Percentiles rank a stretch among this genome's conserved stretches.
Evolutionary conservation across 768 basidiomycete species (phyloP).

Genomic region (Hemileccinum impolitum): DNA sequence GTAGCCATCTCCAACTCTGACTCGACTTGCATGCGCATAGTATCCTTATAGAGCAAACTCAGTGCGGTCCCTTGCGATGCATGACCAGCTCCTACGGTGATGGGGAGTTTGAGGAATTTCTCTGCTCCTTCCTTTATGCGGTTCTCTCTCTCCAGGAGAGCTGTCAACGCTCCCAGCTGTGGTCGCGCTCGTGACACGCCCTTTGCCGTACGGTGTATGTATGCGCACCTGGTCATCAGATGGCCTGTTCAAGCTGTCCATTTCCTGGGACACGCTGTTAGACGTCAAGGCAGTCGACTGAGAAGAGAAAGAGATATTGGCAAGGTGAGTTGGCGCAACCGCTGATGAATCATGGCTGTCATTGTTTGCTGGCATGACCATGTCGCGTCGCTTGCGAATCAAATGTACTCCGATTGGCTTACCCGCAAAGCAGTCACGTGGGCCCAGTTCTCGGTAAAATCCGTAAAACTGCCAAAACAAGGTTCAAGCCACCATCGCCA

Average conservation of each 20-base stretch:
- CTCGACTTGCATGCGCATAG: slow-evolving; percentile 69
- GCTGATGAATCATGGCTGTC: slow-evolving; percentile 26
- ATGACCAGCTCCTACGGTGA: slow-evolving; percentile 38
- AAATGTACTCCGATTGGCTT: neutral
- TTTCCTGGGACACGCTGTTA: slow-evolving; percentile 22
- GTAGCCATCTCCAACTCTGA: slow-evolving; percentile 75
- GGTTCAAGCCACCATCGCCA: slow-evolving; percentile 30
- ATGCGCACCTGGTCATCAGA: slow-evolving; percentile 31
- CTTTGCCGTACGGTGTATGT: neutral
- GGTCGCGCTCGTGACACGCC: slow-evolving; percentile 3
- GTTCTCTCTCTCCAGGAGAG: slow-evolving; percentile 69
- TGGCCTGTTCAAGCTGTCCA: slow-evolving; percentile 17
- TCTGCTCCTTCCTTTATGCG: slow-evolving; percentile 91
- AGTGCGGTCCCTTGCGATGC: slow-evolving; percentile 7
- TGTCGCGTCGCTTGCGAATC: neutral
- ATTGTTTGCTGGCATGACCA: slow-evolving; percentile 28
- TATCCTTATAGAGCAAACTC: slow-evolving; percentile 40
- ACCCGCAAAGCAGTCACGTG: slow-evolving; percentile 1
- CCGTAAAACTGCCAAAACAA: slow-evolving; percentile 31
- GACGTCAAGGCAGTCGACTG: slow-evolving; percentile 28
- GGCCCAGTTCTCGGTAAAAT: slow-evolving; percentile 10
- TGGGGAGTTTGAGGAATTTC: slow-evolving; percentile 71
- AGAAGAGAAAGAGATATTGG: slow-evolving; percentile 30
- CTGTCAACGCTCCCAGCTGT: slow-evolving; percentile 66
- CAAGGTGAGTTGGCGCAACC: slow-evolving; percentile 16